A percentile compares a stretch with the other conserved stretches of the same genome.
phyloP scores from a whole-genome alignment of 257 asterid species.

The Penstemon newberryi region DNA sequence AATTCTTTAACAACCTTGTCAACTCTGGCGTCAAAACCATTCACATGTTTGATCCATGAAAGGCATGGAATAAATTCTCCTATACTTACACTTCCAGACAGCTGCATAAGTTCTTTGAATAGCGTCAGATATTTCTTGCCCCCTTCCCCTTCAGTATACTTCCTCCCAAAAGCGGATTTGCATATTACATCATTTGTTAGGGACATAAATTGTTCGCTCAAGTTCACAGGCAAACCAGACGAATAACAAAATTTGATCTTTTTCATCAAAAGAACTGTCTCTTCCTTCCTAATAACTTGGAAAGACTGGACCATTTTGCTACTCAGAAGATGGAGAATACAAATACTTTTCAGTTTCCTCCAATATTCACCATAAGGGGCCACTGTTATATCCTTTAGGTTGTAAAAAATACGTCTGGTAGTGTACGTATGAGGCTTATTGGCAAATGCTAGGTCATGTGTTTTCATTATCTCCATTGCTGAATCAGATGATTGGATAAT shows the following conservation, averaged over 20 bases:
- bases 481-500: conserved; percentile 36
- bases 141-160: conserved; percentile 25
- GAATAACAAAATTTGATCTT: conserved; percentile 20
- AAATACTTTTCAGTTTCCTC: conserved; percentile 43
- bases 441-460: conserved; percentile 37
- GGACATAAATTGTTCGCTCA: conserved; percentile 27
- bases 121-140: conserved; percentile 20
- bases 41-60: conserved; percentile 37
- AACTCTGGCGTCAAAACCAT: conserved; percentile 36
- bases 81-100: conserved; percentile 33
- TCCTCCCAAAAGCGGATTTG: conserved; percentile 41
- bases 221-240: conserved; percentile 13
- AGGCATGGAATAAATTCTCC: conserved; percentile 31
- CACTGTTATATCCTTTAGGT: conserved; percentile 30
- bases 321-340: conserved; percentile 45
- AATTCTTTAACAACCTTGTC: conserved; percentile 25
- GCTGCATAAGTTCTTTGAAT: conserved; percentile 24
- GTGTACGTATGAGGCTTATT: conserved; percentile 26
- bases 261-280: conserved; percentile 33
- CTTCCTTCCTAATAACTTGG: conserved; percentile 35
- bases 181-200: conserved; percentile 37
- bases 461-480: conserved; percentile 43
- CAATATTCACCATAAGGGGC: conserved; percentile 53
- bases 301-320: conserved; percentile 42
- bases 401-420: conserved; percentile 26